Conservation (phyloP, 2,329 filamentous ascomycete genomes). For the Diaporthe citriasiana region DNA sequence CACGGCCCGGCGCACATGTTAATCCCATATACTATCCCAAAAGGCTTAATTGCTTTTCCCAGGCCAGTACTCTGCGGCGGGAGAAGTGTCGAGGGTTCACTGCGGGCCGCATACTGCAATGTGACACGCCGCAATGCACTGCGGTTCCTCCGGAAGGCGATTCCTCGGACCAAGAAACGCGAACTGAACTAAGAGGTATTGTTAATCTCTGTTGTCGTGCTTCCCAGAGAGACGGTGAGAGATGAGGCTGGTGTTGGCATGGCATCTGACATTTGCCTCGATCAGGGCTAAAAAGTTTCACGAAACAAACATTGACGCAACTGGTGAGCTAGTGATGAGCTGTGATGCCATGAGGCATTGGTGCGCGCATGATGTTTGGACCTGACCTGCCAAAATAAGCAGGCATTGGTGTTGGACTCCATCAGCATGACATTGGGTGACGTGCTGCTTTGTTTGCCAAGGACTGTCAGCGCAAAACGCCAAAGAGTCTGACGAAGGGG, state of each 20-base stretch:
- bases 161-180: background rate
- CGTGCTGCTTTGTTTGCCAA: conserved; percentile 32
- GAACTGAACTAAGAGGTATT: background rate
- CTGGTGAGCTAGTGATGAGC: conserved; percentile 7
- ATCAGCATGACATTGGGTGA: conserved; percentile 28
- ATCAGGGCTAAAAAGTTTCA: background rate
- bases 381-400: conserved; percentile 5
- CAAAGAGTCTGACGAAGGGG: conserved; percentile 3
- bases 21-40: background rate
- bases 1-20: conserved; percentile 9
- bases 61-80: conserved; percentile 5
- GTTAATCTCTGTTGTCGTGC: background rate
- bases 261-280: background rate
- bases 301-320: conserved; percentile 21
- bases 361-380: background rate
- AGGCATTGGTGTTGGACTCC: conserved; percentile 1
- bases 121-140: conserved; percentile 22
- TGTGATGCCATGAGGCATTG: conserved; percentile 6
- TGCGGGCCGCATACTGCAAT: conserved; percentile 30
- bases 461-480: conserved; percentile 10
- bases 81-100: conserved; percentile 18
- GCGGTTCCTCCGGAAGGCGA: conserved; percentile 27
- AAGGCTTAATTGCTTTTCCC: background rate
- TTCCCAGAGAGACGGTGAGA: background rate
- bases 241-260: background rate